Base-by-base conservation (phyloP, 2,329 filamentous ascomycete species). In the Colletotrichum agaves region DNA sequence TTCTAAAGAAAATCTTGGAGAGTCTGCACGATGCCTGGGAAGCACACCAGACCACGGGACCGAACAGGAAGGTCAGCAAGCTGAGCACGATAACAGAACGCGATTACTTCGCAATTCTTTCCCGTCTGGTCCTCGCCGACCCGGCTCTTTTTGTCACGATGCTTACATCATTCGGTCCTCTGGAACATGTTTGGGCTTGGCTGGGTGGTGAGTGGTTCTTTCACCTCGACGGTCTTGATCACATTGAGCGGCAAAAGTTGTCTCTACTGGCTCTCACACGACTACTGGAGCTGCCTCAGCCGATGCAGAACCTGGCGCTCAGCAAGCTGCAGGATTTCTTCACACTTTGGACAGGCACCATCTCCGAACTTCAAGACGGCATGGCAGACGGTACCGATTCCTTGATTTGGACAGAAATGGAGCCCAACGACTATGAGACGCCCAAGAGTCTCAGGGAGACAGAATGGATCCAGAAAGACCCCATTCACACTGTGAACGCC, bases 41-140 rank as follows among this genome's bases (percentile, higher is more conserved):
- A 74, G 90, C 93, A 3, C 90, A 92, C 73, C 90, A 97, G 76
- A 93, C 92, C 0, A 92, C 92, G 0, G 95, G 96, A 0, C 94
- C 95, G 0, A 92, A 93, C 74, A 86, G 87, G 27, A 91, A 87
- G 71, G 84, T 88, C 19, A 87, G 90, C 44, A 87, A 88, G 33
- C 87, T 98, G 37, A 91, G 91, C 72, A 88, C 90, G 12, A 85
- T 94, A 11, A 90, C 92, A 1, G 90, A 97, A 75, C 92, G 92
- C 0, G 93, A 97, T 75, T 97, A 97, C 77, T 91, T 97, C 74
- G 87, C 89, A 4, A 89, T 98, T 2, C 84, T 99, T 2, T 90
- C 93, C 2, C 91, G 94, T 1, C 85, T 98, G 15, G 88, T 90
- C 0, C 81, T 97, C 2, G 89, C 90, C 1, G 91, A 91, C 41